These are phyloP conservation scores for Auriscalpium orientale DNA, from an alignment of 768 basidiomycete species.

Conservation along the genomic window DNA sequence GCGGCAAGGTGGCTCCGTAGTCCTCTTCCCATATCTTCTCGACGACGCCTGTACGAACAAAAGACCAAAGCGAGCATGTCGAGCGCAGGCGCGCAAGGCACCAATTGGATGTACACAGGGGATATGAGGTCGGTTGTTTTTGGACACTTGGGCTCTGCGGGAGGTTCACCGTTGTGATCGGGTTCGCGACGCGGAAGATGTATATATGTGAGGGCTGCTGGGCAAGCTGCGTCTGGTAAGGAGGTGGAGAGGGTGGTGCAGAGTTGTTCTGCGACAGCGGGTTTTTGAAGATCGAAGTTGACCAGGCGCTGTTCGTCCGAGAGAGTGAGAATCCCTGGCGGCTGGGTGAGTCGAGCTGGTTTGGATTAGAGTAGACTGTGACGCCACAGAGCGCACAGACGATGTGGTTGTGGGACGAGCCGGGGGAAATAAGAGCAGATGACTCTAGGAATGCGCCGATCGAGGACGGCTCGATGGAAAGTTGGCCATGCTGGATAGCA, in stretches of 20 bases:
- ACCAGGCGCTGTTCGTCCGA: conserved; percentile 36
- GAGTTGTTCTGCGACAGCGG: conserved; percentile 25
- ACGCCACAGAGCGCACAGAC: conserved; percentile 77
- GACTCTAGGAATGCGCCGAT: conserved; percentile 54
- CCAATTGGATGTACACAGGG: conserved; percentile 80
- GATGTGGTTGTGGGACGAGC: conserved; percentile 40
- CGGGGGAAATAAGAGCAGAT: conserved; percentile 33
- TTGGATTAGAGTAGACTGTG: conserved; percentile 36
- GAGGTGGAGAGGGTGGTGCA: conserved; percentile 28
- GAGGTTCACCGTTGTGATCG: conserved; percentile 20
- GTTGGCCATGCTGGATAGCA: conserved; percentile 82
- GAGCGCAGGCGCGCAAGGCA: conserved; percentile 74
- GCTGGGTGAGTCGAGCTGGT: conserved; percentile 25
- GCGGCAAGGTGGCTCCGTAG: conserved; percentile 28
- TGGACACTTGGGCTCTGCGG: conserved; percentile 18
- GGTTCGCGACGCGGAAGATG: conserved; percentile 54
- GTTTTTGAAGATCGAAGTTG: conserved; percentile 55
- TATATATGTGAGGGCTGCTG: conserved; percentile 41
- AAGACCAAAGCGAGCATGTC: conserved; percentile 89
- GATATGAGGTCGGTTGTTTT: conserved; percentile 50
- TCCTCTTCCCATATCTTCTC: conserved; percentile 90
- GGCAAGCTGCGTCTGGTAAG: conserved; percentile 13
- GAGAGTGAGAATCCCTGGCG: conserved; percentile 23
- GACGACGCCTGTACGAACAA: conserved; percentile 72
- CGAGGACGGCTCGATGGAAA: conserved; percentile 82